Percentiles rank a stretch among this genome's conserved stretches.
These are phyloP conservation scores for Dimocarpus longan DNA, from an alignment of 345 rosid genomes.

Conservation along the genomic window DNA sequence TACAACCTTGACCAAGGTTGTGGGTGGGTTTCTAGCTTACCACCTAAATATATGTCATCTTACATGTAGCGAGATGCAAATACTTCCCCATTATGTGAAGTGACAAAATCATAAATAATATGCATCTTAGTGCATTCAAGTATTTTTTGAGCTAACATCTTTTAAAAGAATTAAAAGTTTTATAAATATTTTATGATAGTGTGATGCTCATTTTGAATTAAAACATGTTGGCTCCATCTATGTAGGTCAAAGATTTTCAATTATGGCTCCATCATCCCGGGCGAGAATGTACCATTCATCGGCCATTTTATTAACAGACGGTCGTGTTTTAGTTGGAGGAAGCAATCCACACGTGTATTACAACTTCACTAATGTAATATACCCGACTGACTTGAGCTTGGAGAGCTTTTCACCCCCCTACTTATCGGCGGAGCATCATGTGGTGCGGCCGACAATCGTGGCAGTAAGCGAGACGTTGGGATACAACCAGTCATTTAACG, in stretches of 20 bases:
- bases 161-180: too few species aligned
- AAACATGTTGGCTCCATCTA: background rate
- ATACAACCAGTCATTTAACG: conserved; percentile 32
- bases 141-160: too few species aligned
- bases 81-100: too few species aligned
- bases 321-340: conserved; percentile 76
- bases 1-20: too few species aligned
- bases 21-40: too few species aligned
- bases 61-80: too few species aligned
- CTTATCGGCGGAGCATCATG: conserved; percentile 37
- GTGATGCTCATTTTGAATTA: too few species aligned
- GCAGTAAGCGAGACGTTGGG: conserved; percentile 23
- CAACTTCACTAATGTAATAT: conserved; percentile 60
- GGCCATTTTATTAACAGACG: conserved; percentile 60
- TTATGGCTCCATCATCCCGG: conserved; percentile 47
- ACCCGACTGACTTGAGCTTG: conserved; percentile 78
- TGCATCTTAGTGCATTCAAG: too few species aligned
- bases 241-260: conserved; percentile 35
- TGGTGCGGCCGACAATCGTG: conserved; percentile 47
- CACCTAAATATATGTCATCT: too few species aligned
- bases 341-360: conserved; percentile 73
- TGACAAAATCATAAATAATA: too few species aligned
- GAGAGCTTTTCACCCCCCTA: conserved; percentile 77
- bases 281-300: conserved; percentile 88
- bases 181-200: too few species aligned